Evolutionary conservation across 2,329 filamentous ascomycete genomes (phyloP), one percentile per base, ranked within the genome.

Genomic region (Paraphaeosphaeria sporulosa): DNA sequence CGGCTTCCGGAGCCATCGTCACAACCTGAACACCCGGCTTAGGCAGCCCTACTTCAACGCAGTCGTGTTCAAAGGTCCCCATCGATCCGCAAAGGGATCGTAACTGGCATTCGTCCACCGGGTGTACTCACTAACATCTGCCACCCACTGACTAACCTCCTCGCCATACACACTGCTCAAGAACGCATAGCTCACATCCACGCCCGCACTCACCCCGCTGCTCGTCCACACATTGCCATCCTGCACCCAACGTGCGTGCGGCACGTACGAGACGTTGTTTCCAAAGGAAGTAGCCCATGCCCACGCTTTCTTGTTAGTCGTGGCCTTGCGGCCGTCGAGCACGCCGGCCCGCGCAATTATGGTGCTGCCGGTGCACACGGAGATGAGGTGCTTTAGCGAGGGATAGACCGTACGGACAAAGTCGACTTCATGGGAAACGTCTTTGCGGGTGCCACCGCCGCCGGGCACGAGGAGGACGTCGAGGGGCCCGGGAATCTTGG

Each of bases 151-250:
- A 1, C 85, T 84, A 13, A 80, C 71, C 1, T 80, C 79, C 25
- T 81, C 77, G 1, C 85, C 86, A 72, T 82, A 88, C 13, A 82
- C 71, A 30, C 78, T 74, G 48, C 70, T 78, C 25, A 88, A 76
- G 69, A 83, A 88, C 0, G 82, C 85, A 62, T 86, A 78, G 58
- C 80, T 84, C 55, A 83, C 78, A 76, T 89, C 87, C 48, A 86
- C 87, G 0, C 86, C 87, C 1, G 87, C 85, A 55, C 82, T 82
- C 6, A 89, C 82, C 0, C 89, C 88, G 0, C 86, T 87, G 1
- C 84, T 85, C 4, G 84, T 86, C 87, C 88, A 90, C 8, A 90
- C 77, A 58, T 89, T 88, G 17, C 85, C 87, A 75, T 90, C 87
- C 1, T 80, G 75, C 0, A 89, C 84, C 84, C 86, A 90, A 42